phyloP scores from a whole-genome alignment of 345 rosid genomes.

The Euphorbia tirucalli region DNA sequence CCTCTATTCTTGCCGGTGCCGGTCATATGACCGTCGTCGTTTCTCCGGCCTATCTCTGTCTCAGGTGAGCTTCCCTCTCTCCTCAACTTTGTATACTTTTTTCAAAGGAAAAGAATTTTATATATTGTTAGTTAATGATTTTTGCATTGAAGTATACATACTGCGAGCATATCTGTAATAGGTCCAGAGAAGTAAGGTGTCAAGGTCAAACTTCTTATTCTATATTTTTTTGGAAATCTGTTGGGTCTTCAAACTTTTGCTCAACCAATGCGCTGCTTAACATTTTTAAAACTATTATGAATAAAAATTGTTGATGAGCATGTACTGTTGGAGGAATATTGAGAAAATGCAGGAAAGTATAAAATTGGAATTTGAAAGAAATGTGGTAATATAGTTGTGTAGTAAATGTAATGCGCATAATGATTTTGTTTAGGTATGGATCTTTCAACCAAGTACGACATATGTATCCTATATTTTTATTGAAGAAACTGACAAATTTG shows the following conservation, averaged over 20 bases:
- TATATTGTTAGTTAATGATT: not conserved
- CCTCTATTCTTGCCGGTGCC: not conserved
- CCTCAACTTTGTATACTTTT: not conserved
- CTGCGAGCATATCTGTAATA: not conserved
- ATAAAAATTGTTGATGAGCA: not conserved
- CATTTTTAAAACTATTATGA: not conserved
- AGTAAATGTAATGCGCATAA: not conserved
- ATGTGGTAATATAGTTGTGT: not conserved
- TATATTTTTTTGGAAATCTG: not conserved
- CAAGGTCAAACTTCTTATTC: not conserved
- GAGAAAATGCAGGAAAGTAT: not conserved
- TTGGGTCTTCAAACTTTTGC: not conserved
- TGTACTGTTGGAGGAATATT: not conserved
- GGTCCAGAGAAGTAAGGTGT: not conserved
- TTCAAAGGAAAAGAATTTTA: not conserved
- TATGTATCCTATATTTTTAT: not conserved
- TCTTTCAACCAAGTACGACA: not conserved
- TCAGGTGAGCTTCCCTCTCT: not conserved
- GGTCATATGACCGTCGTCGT: not conserved
- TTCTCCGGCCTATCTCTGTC: slow-evolving; percentile 4
- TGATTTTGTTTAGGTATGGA: not conserved
- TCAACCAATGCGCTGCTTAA: not conserved
- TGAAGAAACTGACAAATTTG: not conserved
- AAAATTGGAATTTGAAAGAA: not conserved
- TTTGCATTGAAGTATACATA: not conserved